Evolutionary conservation across 176 grass and related monocot species (phyloP).

Genomic region (Melocanna baccifera): DNA sequence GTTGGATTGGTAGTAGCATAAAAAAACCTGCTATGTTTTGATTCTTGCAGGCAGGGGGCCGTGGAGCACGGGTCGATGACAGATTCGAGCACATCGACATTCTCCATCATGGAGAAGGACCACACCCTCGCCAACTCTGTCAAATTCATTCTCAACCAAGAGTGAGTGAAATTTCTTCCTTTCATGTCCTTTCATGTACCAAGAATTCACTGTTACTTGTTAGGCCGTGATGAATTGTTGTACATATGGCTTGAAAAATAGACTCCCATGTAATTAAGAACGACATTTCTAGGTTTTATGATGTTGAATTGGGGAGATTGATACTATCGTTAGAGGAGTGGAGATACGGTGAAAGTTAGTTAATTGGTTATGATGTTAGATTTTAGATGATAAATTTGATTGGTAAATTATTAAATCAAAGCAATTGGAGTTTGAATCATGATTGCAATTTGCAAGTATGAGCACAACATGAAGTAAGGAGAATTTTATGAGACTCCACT

Average conservation of each 20-base stretch:
- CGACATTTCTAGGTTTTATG: background rate
- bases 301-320: background rate
- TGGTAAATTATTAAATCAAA: background rate
- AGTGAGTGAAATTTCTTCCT: slow-evolving; percentile 29
- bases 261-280: background rate
- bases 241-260: background rate
- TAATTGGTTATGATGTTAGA: background rate
- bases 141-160: slow-evolving; percentile 50
- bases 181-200: background rate
- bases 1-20: background rate
- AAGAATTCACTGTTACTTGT: no score
- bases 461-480: background rate
- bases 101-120: slow-evolving; percentile 73
- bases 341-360: background rate
- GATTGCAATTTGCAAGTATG: background rate
- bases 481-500: background rate
- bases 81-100: slow-evolving; percentile 56
- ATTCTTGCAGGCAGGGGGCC: background rate
- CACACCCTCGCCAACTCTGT: slow-evolving; percentile 77
- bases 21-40: background rate
- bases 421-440: background rate
- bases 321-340: background rate
- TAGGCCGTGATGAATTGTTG: no score
- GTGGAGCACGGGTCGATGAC: slow-evolving; percentile 73
- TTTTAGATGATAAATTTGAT: background rate